phyloP scores from a whole-genome alignment of 1,139 yeast genomes.

The Kurtzmaniella quercitrusa region DNA sequence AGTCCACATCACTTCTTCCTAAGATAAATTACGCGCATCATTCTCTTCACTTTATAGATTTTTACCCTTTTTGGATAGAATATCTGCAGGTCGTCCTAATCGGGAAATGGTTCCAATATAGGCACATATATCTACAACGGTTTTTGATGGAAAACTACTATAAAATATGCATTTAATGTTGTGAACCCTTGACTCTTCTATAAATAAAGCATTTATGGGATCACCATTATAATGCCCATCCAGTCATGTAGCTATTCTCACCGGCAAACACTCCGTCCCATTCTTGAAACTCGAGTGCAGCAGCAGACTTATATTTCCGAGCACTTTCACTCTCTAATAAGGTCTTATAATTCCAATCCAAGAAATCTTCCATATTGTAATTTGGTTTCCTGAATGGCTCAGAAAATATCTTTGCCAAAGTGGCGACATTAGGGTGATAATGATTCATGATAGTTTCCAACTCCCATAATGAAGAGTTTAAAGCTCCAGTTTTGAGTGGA shows the following conservation, averaged over 20 bases:
- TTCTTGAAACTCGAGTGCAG: conserved; percentile 77
- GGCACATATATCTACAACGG: background rate
- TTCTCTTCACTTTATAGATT: background rate
- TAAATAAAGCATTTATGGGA: background rate
- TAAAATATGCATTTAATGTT: background rate
- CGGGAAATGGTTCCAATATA: background rate
- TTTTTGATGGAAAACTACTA: background rate
- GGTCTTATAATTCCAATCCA: conserved; percentile 83
- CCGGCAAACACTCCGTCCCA: conserved; percentile 40
- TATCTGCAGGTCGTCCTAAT: background rate
- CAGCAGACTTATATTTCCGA: conserved; percentile 64
- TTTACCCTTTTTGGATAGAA: background rate
- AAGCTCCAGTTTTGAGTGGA: conserved; percentile 76
- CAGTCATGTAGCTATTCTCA: conserved; percentile 8
- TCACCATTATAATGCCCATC: conserved; percentile 6
- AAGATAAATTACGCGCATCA: background rate
- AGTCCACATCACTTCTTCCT: too few species aligned
- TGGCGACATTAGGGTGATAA: conserved; percentile 93
- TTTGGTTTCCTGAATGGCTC: conserved; percentile 88
- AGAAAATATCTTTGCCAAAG: conserved; percentile 79
- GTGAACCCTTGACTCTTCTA: too few species aligned
- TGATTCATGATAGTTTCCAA: conserved; percentile 77
- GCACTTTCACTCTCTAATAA: conserved; percentile 70
- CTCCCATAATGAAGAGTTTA: conserved; percentile 91
- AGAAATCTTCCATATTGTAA: conserved; percentile 88